Percentiles rank a stretch among this genome's conserved stretches.
Evolutionary conservation across 2,329 filamentous ascomycete species (phyloP).

Genomic region (Dactylellina sp.): DNA sequence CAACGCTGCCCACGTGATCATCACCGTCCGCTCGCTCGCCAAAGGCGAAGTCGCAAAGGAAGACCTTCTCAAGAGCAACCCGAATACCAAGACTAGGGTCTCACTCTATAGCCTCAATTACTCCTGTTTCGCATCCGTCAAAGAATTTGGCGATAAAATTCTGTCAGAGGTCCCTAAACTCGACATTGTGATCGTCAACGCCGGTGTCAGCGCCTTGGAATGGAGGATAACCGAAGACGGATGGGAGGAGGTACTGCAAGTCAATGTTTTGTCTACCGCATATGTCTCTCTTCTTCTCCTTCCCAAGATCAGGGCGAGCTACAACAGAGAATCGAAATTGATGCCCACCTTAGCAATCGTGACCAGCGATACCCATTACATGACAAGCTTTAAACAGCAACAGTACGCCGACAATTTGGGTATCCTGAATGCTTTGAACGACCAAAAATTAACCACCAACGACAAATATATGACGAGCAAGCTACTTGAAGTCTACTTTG

Average conservation of each 20-base stretch:
- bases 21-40: slow-evolving; percentile 64
- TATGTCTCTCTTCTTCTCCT: slow-evolving; percentile 69
- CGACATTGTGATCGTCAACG: slow-evolving; percentile 62
- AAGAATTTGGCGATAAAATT: slow-evolving; percentile 64
- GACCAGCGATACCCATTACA: slow-evolving; percentile 63
- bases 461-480: slow-evolving; percentile 57
- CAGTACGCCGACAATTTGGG: slow-evolving; percentile 21
- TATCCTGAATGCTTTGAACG: slow-evolving; percentile 56
- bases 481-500: slow-evolving; percentile 56
- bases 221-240: slow-evolving; percentile 62
- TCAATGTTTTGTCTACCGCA: slow-evolving; percentile 71
- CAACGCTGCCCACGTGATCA: slow-evolving; percentile 63
- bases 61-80: slow-evolving; percentile 61
- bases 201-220: slow-evolving; percentile 30
- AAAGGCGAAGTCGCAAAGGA: slow-evolving; percentile 66
- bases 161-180: slow-evolving; percentile 63
- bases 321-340: slow-evolving; percentile 61
- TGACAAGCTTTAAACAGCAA: slow-evolving; percentile 53
- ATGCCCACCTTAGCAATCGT: slow-evolving; percentile 63
- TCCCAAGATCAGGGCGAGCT: slow-evolving; percentile 62
- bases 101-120: slow-evolving; percentile 64
- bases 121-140: slow-evolving; percentile 65
- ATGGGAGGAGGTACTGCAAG: slow-evolving; percentile 70
- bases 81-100: slow-evolving; percentile 58
- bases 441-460: slow-evolving; percentile 10